A percentile compares a stretch with the other conserved stretches of the same genome.
Evolutionary conservation across 2,329 filamentous ascomycete species (phyloP).

Genomic region (Phyllosticta citrichinensis): DNA sequence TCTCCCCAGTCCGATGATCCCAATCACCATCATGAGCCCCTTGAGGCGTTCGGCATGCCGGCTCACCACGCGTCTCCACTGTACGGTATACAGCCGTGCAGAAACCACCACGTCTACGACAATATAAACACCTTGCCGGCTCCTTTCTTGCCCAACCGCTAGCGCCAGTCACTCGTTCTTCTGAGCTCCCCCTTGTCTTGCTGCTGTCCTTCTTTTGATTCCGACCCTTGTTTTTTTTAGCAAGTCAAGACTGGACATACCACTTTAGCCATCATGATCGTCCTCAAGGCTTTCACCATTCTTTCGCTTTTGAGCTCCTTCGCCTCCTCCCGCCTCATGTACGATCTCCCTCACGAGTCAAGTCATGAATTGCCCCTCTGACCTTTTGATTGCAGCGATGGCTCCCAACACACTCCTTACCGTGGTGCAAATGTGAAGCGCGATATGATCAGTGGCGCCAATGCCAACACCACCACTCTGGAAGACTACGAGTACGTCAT

Average conservation of each 20-base stretch:
- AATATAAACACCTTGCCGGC: not conserved
- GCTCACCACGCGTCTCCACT: not conserved
- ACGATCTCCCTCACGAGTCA: conserved; percentile 3
- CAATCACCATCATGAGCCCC: conserved; percentile 4
- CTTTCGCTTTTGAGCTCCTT: conserved; percentile 11
- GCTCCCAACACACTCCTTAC: conserved; percentile 16
- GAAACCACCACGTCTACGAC: not conserved
- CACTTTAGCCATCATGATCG: conserved; percentile 8
- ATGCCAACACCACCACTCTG: conserved; percentile 4
- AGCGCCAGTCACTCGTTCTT: conserved; percentile 6
- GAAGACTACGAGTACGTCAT: conserved; percentile 50
- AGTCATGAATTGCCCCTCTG: not conserved
- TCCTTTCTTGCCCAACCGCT: conserved; percentile 7
- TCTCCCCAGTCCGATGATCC: conserved; percentile 3
- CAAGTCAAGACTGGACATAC: not conserved
- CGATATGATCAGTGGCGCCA: conserved; percentile 11
- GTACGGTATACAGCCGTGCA: not conserved
- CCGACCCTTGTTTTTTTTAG: not conserved
- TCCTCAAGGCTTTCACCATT: conserved; percentile 11
- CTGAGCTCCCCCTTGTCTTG: not conserved
- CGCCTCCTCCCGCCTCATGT: conserved; percentile 14
- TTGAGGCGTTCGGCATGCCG: not conserved
- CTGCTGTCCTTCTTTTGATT: conserved; percentile 4
- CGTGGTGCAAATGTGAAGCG: conserved; percentile 16
- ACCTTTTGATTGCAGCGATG: conserved; percentile 13